Conservation (phyloP, 495 filamentous ascomycete species). For the Annulohypoxylon moriforme region DNA sequence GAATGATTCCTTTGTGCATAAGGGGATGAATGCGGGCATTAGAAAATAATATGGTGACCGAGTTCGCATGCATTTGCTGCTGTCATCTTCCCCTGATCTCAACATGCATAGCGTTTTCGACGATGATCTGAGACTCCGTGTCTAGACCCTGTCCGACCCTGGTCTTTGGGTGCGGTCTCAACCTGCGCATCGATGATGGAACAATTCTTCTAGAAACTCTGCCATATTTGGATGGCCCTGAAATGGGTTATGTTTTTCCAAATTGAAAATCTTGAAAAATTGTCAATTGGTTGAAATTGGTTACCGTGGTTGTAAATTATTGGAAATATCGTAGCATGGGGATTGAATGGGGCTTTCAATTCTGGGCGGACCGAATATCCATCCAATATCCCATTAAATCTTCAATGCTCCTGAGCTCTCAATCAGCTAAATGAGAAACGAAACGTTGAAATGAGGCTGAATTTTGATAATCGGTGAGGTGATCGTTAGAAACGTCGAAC, state of each 20-base stretch:
- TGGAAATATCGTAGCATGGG: background rate
- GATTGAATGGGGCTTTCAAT: slow-evolving; percentile 14
- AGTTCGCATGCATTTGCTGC: slow-evolving; percentile 23
- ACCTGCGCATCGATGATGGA: background rate
- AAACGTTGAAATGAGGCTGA: slow-evolving; percentile 35
- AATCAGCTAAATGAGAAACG: slow-evolving; percentile 12
- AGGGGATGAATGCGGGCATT: background rate
- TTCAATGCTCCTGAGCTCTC: background rate
- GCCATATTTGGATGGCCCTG: slow-evolving; percentile 5
- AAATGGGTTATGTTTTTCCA: background rate
- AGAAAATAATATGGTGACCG: background rate
- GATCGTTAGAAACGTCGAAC: background rate
- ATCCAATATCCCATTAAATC: slow-evolving; percentile 3
- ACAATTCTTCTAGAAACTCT: slow-evolving; percentile 1
- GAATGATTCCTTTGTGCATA: slow-evolving; percentile 11
- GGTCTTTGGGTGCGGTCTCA: slow-evolving; percentile 20
- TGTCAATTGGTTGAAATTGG: slow-evolving; percentile 12
- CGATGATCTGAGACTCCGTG: slow-evolving; percentile 36
- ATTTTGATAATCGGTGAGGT: slow-evolving; percentile 9
- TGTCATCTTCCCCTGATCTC: slow-evolving; percentile 34
- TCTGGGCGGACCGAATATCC: slow-evolving; percentile 30
- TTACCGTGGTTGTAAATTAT: background rate
- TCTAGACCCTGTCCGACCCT: slow-evolving; percentile 31
- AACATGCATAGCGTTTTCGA: slow-evolving; percentile 23
- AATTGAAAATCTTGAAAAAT: background rate